These are phyloP conservation scores for Teratosphaeria nubilosa DNA, from an alignment of 2,329 filamentous ascomycete species.

Conservation along the genomic window DNA sequence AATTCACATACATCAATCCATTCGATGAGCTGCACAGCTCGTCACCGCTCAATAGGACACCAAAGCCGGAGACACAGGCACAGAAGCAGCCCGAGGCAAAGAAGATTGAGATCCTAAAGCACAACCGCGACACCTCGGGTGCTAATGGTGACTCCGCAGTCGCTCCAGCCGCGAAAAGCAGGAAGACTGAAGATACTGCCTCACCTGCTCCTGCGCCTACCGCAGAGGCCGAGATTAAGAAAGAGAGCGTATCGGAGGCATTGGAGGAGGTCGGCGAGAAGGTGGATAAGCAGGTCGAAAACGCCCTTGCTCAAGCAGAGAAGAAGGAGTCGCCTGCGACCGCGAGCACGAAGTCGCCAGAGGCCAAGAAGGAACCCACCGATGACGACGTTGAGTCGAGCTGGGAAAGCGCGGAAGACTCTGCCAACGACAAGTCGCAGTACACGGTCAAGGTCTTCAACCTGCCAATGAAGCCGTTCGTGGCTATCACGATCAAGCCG, in stretches of 20 bases:
- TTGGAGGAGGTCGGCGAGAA: constrained; percentile 55
- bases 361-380: constrained; percentile 42
- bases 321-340: constrained; percentile 33
- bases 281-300: constrained; percentile 52
- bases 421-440: constrained; percentile 52
- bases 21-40: constrained; percentile 60
- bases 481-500: constrained; percentile 64
- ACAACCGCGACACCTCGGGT: constrained; percentile 29
- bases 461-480: constrained; percentile 94
- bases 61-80: constrained; percentile 31
- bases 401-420: constrained; percentile 76
- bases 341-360: constrained; percentile 12
- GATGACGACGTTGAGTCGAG: constrained; percentile 53
- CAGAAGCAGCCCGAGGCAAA: constrained; percentile 8
- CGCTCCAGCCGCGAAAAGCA: constrained; percentile 25
- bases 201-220: background rate
- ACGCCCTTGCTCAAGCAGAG: constrained; percentile 50
- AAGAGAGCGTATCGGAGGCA: constrained; percentile 61
- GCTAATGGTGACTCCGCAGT: constrained; percentile 13
- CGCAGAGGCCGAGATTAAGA: constrained; percentile 8
- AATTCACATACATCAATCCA: constrained; percentile 63
- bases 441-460: constrained; percentile 74
- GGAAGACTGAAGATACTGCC: constrained; percentile 21
- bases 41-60: constrained; percentile 50
- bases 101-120: constrained; percentile 38